phyloP scores from a whole-genome alignment of 768 basidiomycete genomes.

The Coprinopsis marcescibilis region DNA sequence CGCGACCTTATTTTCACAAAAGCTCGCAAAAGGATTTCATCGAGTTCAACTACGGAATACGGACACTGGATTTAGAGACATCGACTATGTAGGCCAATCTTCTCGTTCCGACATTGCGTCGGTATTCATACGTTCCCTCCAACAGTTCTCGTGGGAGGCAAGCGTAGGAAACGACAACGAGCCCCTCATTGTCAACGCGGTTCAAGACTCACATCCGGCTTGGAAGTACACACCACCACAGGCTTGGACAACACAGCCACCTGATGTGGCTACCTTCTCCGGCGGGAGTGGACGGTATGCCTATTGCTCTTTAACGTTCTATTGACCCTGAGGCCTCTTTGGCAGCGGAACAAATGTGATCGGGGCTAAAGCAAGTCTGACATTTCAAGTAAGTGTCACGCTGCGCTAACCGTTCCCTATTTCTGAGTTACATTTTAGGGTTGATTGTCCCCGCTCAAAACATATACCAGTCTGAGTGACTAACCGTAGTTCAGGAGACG shows the following conservation, averaged over 20 bases:
- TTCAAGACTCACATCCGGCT: slow-evolving; percentile 19
- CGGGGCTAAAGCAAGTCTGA: slow-evolving; percentile 9
- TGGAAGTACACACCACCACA: slow-evolving; percentile 19
- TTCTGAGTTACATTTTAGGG: background rate
- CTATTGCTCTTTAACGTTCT: background rate
- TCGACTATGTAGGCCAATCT: slow-evolving; percentile 32
- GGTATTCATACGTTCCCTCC: background rate
- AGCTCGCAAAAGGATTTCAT: slow-evolving; percentile 11
- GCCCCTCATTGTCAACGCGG: slow-evolving; percentile 18
- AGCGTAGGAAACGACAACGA: slow-evolving; percentile 18
- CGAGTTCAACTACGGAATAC: slow-evolving; percentile 18
- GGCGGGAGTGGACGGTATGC: slow-evolving; percentile 14
- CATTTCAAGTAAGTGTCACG: slow-evolving; percentile 12
- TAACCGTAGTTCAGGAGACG: slow-evolving; percentile 9
- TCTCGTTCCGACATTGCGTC: background rate
- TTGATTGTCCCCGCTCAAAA: background rate
- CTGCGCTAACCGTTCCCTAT: background rate
- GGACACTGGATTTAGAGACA: slow-evolving; percentile 24
- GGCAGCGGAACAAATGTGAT: slow-evolving; percentile 10
- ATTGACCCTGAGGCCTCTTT: background rate
- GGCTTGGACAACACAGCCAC: slow-evolving; percentile 10
- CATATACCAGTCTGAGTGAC: no score
- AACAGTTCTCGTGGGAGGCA: slow-evolving; percentile 17
- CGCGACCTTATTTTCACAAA: slow-evolving; percentile 1
- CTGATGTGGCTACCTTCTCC: slow-evolving; percentile 9